Evolutionary conservation across 2,329 filamentous ascomycete genomes (phyloP), one percentile per base, ranked within the genome.

Genomic region (Arthrocladium fulminans): DNA sequence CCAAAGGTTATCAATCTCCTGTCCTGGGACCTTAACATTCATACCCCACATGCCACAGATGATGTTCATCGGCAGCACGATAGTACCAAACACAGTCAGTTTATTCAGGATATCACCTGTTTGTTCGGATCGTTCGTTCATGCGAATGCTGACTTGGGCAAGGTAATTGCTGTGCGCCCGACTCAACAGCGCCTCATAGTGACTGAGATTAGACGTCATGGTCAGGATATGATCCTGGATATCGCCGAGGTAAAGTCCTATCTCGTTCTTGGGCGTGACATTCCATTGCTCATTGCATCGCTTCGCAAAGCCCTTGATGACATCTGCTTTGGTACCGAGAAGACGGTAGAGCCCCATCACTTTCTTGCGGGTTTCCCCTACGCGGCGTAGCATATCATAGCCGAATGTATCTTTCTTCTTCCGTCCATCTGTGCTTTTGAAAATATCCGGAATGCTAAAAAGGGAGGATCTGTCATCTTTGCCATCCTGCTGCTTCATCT

Each of bases 181-280:
- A 41, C 87, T 87, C 23, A 98, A 76, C 43, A 98, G 86, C 86
- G 89, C 94, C 68, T 98, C 92, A 61, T 97, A 97, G 64, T 98
- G 92, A 56, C 83, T 85, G 62, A 98, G 69, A 63, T 97, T 98
- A 45, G 85, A 86, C 30, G 90, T 97, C 92, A 98, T 98, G 54
- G 92, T 98, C 59, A 98, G 83, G 59, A 98, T 97, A 65, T 98
- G 92, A 71, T 98, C 92, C 66, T 98, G 92, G 55, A 98, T 98
- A 70, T 98, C 92, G 53, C 92, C 92, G 50, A 98, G 73, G 67
- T 97, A 98, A 46, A 98, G 70, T n/a, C 92, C 92, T 63, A 98
- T 97, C 64, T 98, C 92, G 27, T 86, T 92, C 53, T 89, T 79
- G 9, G 92, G 92, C 4, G 92, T 90, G 51, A 98, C 86, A 59